Conservation (phyloP, 257 asterid genomes). For the Misopates orontium region DNA sequence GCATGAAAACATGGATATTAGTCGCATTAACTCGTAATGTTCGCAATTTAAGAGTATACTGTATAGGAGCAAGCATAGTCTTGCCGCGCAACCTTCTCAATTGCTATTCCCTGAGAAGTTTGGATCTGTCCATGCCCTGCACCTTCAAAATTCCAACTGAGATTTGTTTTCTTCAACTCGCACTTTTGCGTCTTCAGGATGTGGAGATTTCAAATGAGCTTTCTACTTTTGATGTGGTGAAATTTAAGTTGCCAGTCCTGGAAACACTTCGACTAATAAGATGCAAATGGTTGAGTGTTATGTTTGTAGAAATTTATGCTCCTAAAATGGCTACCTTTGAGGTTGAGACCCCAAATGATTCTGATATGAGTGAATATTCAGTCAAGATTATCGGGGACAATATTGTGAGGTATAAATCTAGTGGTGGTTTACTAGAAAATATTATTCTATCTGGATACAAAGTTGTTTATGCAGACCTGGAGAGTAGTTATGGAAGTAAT, state of each 20-base stretch:
- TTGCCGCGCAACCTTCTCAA: not conserved
- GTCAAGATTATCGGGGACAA: not conserved
- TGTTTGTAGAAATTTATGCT: constrained; percentile 5
- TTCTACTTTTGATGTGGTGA: not conserved
- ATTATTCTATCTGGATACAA: not conserved
- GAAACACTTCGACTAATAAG: not conserved
- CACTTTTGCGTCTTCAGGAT: not conserved
- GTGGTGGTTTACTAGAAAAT: not conserved
- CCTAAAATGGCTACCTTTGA: not conserved
- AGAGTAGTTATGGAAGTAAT: not conserved
- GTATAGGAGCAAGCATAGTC: not conserved
- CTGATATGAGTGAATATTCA: not conserved
- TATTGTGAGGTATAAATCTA: not conserved
- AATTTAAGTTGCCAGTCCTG: not conserved
- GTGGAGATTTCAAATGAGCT: not conserved
- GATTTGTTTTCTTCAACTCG: constrained; percentile 2
- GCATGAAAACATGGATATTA: not conserved
- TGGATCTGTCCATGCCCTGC: not conserved
- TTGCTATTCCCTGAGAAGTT: not conserved
- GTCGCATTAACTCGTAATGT: not conserved
- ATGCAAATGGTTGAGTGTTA: constrained; percentile 10
- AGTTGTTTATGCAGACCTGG: not conserved
- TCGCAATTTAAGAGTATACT: not conserved
- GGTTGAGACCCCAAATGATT: not conserved
- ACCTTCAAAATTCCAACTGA: not conserved